A percentile compares a stretch with the other conserved stretches of the same genome.
phyloP scores from a whole-genome alignment of 192 early-diverging fungal genomes.

The Rhizophagus sp. region DNA sequence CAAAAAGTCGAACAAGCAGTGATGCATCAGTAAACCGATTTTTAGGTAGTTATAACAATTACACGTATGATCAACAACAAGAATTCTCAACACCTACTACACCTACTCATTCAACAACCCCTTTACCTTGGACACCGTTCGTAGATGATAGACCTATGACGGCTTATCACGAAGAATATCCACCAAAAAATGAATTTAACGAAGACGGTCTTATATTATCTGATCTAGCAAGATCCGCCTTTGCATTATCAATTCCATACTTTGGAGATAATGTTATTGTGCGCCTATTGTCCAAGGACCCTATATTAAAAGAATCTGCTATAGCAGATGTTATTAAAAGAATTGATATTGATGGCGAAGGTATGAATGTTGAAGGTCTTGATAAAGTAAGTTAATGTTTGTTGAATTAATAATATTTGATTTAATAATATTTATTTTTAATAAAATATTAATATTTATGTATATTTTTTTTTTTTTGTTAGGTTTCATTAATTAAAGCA shows the following conservation, averaged over 20 bases:
- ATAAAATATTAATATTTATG: background rate
- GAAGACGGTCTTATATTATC: conserved; percentile 33
- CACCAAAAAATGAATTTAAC: background rate
- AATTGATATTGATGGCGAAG: conserved; percentile 36
- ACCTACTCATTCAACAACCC: background rate
- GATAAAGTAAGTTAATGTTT: conserved; percentile 23
- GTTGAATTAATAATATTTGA: background rate
- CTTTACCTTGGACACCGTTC: background rate
- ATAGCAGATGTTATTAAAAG: conserved; percentile 48
- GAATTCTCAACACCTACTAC: background rate
- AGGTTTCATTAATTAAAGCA: conserved; percentile 49
- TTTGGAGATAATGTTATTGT: conserved; percentile 49
- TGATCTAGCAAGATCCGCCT: conserved; percentile 37
- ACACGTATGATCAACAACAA: background rate
- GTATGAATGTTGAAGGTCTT: conserved; percentile 35
- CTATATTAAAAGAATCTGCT: conserved; percentile 54
- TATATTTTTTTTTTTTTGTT: background rate
- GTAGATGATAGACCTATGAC: background rate
- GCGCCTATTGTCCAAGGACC: conserved; percentile 53
- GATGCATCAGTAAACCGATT: conserved; percentile 9
- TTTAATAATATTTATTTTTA: background rate
- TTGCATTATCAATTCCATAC: conserved; percentile 43
- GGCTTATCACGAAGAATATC: background rate
- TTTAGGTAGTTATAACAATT: background rate
- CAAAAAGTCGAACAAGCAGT: conserved; percentile 26